Conservation (phyloP, 129 eudicot genomes). For the Saussurea involucrata region DNA sequence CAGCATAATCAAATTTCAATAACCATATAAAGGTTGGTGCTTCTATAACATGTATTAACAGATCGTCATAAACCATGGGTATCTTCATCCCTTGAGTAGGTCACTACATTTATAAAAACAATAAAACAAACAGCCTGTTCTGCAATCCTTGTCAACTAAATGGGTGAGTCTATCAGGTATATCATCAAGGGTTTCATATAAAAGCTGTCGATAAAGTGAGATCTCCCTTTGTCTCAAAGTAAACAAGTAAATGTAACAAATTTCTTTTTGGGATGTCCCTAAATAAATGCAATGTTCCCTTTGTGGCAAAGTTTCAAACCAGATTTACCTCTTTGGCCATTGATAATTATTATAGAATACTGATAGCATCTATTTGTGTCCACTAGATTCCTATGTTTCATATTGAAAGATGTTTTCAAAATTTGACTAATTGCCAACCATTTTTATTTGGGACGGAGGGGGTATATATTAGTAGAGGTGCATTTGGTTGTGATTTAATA, state of each 20-base stretch:
- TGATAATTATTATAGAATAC: background rate
- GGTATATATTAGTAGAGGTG: background rate
- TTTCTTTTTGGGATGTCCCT: background rate
- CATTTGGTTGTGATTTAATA: conserved; percentile 1
- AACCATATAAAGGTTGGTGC: conserved; percentile 9
- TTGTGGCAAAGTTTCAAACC: background rate
- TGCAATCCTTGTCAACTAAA: background rate
- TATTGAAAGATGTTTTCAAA: background rate
- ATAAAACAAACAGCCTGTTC: background rate
- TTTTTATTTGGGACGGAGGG: background rate
- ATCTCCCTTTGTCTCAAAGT: background rate
- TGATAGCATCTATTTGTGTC: background rate
- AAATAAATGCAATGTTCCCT: background rate
- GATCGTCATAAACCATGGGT: background rate
- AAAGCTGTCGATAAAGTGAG: background rate
- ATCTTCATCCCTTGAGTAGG: background rate
- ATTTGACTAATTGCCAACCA: background rate
- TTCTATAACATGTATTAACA: conserved; percentile 11
- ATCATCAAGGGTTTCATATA: background rate
- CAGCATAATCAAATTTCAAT: conserved; percentile 7
- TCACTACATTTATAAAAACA: background rate
- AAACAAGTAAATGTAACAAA: background rate
- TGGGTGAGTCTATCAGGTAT: background rate
- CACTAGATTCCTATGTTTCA: background rate
- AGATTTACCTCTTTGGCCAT: background rate